Evolutionary conservation across 78 protist species (phyloP).

Genomic region (Cavenderia fasciculata): DNA sequence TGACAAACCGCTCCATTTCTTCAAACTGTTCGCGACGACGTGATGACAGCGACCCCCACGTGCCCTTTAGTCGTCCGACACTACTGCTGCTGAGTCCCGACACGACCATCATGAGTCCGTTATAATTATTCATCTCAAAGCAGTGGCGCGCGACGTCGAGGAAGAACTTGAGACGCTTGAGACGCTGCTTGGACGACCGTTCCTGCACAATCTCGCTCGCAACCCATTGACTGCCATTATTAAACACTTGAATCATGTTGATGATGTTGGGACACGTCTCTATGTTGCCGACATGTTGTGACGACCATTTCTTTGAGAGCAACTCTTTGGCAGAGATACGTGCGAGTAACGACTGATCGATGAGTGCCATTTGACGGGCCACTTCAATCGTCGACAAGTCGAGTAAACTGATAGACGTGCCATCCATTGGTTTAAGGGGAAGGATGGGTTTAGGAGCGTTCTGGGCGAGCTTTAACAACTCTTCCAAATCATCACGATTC

Average conservation of each 20-base stretch:
- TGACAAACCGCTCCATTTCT: conserved; percentile 45
- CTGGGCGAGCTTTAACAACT: conserved; percentile 33
- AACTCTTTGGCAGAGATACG: conserved; percentile 82
- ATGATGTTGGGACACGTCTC: conserved; percentile 86
- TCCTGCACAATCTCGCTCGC: conserved; percentile 55
- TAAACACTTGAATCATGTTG: conserved; percentile 84
- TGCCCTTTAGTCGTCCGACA: conserved; percentile 29
- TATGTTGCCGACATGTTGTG: conserved; percentile 31
- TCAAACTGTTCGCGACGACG: conserved; percentile 48
- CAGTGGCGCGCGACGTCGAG: conserved; percentile 57
- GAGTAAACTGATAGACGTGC: background rate
- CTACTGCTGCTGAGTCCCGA: conserved; percentile 62
- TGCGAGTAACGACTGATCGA: conserved; percentile 67
- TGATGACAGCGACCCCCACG: conserved; percentile 61
- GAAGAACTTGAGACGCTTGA: conserved; percentile 53
- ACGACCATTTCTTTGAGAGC: conserved; percentile 85
- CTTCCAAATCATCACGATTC: conserved; percentile 27
- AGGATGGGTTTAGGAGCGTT: conserved; percentile 70
- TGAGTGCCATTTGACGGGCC: conserved; percentile 87
- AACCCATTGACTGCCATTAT: conserved; percentile 65
- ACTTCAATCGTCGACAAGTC: conserved; percentile 80
- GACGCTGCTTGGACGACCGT: conserved; percentile 27
- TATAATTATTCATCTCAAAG: conserved; percentile 61
- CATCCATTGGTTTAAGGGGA: conserved; percentile 15
- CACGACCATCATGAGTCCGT: conserved; percentile 44